Evolutionary conservation across 176 grass and related monocot genomes (phyloP).

Genomic region (Cenchrus americanus): DNA sequence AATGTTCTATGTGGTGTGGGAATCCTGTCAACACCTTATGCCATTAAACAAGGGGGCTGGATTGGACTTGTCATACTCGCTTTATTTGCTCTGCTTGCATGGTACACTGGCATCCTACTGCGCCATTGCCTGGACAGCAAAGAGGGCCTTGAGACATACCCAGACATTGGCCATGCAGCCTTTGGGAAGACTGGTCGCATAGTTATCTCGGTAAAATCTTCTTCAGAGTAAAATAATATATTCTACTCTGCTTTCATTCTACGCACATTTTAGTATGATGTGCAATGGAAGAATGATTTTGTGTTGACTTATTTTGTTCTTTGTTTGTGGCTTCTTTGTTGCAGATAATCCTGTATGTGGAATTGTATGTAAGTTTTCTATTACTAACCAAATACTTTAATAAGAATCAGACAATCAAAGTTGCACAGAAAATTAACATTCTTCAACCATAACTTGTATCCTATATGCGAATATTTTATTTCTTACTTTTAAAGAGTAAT

Average conservation of each 20-base stretch:
- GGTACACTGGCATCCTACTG: constrained; percentile 78
- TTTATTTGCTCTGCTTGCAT: constrained; percentile 62
- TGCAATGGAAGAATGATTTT: neutral
- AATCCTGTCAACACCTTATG: constrained; percentile 88
- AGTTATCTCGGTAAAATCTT: constrained; percentile 69
- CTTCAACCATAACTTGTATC: neutral
- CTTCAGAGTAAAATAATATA: neutral
- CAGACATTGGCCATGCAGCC: constrained; percentile 88
- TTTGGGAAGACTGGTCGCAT: constrained; percentile 81
- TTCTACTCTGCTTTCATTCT: constrained; percentile 2
- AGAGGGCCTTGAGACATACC: constrained; percentile 73
- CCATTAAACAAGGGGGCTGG: constrained; percentile 81
- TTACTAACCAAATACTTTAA: neutral
- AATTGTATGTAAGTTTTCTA: constrained; percentile 85
- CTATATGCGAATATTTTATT: neutral
- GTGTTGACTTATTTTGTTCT: constrained; percentile 28
- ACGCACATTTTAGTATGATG: neutral
- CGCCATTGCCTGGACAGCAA: constrained; percentile 81
- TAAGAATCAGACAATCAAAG: neutral
- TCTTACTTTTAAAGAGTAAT: neutral
- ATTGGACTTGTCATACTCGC: constrained; percentile 67
- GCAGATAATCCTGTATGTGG: constrained; percentile 88
- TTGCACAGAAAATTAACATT: neutral
- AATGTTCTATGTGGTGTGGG: constrained; percentile 95
- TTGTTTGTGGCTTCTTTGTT: constrained; percentile 42